phyloP scores from a whole-genome alignment of 1,284 basidiomycete genomes.

The Volvariella volvacea region DNA sequence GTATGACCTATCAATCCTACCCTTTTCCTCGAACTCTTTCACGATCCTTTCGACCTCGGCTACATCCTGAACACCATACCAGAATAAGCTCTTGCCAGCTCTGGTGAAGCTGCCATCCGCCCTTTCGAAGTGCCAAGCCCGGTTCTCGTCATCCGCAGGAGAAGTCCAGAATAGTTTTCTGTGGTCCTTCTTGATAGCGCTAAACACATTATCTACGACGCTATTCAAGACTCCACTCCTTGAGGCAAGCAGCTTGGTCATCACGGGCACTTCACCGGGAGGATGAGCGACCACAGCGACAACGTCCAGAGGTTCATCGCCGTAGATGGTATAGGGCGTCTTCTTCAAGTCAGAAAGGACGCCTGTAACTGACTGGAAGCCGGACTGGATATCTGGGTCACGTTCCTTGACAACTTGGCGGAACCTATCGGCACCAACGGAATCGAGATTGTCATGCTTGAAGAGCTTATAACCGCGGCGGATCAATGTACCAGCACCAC shows the following conservation, averaged over 20 bases:
- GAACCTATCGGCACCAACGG: conserved; percentile 88
- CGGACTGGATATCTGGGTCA: conserved; percentile 86
- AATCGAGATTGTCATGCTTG: conserved; percentile 79
- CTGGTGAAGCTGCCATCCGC: conserved; percentile 97
- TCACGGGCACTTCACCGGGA: conserved; percentile 81
- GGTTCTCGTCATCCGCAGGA: conserved; percentile 91
- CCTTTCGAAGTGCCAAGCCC: conserved; percentile 98
- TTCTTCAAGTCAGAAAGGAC: conserved; percentile 80
- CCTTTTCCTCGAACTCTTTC: conserved; percentile 78
- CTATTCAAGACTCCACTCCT: conserved; percentile 89
- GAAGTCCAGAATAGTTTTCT: conserved; percentile 95
- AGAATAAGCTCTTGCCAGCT: conserved; percentile 90
- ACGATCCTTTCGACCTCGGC: conserved; percentile 88
- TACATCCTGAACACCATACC: conserved; percentile 94
- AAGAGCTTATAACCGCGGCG: conserved; percentile 97
- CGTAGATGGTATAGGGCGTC: conserved; percentile 91
- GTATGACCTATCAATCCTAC: conserved; percentile 82
- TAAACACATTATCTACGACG: conserved; percentile 97
- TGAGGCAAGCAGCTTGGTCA: conserved; percentile 89
- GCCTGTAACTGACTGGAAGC: conserved; percentile 84
- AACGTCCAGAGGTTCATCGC: conserved; percentile 95
- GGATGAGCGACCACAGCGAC: conserved; percentile 94
- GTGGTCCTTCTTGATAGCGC: conserved; percentile 92
- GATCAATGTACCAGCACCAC: conserved; percentile 95
- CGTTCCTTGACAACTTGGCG: conserved; percentile 91